Base-by-base conservation (phyloP, 495 filamentous ascomycete species). In the Amphirosellinia nigrospora region DNA sequence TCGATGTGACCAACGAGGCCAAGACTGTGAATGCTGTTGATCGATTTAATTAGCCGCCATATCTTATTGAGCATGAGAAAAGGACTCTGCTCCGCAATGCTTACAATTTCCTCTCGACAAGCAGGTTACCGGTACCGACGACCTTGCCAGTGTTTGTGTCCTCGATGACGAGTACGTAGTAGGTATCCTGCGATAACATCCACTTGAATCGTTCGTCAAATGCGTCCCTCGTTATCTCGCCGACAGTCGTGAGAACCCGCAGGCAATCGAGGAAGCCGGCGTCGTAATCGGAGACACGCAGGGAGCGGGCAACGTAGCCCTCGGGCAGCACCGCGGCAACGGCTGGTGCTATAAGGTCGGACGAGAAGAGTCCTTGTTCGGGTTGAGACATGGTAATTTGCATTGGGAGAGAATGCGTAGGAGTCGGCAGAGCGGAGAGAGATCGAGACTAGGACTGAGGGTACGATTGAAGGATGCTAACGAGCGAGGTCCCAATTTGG, bases 1-100 rank as follows among this genome's bases (percentile, higher is more conserved):
- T 99, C 96, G 82, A 99, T 97, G 78, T 99, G 96, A 1, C 95
- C 96, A n/a, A 97, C 94, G 7, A 86, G 71, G 26, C 90, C 91
- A 58, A 93, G 85, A 63, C 87, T 87, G 71, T 93, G 90, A 73
- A 94, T 91, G 76, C 90, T 36, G 59, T 68, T 38, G 19, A 30
- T 64, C 43, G 45, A 28, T 58, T 68, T 43, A 70, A 70, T 55
- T 64, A 64, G 32, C 68, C 13, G 52, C 60, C 9, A 36, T 11
- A 10, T 53, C 48, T 4, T n/a, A 36, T 46, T 41, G 34, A 41
- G 46, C 52, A 39, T 1, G 23, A 26, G 26, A 30, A 23, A 45
- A 32, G 26, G 10, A 39, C 23, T 65, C 21, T 36, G 32, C 4
- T 34, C 36, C 5, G 30, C 13, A 34, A 41, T 19, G 75, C 87